Evolutionary conservation across 331 rosid genomes (phyloP).

Genomic region (Pyracantha coccinea): DNA sequence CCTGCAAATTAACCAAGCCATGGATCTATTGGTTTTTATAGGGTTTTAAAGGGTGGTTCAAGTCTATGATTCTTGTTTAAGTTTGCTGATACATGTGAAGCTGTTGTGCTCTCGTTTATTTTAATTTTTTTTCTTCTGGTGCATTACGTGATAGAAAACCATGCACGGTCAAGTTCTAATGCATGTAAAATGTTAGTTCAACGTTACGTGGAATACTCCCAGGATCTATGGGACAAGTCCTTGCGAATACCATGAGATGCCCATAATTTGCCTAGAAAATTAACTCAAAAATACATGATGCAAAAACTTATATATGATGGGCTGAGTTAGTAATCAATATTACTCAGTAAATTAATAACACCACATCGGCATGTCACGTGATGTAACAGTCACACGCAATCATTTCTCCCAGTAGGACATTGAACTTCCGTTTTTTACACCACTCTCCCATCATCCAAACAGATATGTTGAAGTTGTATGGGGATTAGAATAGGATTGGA

Average conservation of each 20-base stretch:
- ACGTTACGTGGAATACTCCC: background rate
- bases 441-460: background rate
- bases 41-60: background rate
- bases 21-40: background rate
- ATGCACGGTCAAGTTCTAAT: background rate
- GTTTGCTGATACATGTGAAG: constrained; percentile 14
- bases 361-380: background rate
- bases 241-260: background rate
- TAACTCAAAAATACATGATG: background rate
- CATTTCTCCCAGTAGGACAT: background rate
- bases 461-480: background rate
- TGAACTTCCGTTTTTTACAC: background rate
- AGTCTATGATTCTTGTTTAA: constrained; percentile 8
- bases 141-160: background rate
- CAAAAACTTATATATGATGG: background rate
- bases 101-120: background rate
- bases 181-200: background rate
- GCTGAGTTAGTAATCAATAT: background rate
- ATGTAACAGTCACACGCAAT: background rate
- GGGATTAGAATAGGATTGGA: background rate
- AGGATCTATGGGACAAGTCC: background rate
- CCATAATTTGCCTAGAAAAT: background rate
- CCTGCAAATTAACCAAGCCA: too few species aligned
- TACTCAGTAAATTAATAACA: too few species aligned
- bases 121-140: background rate